Base-by-base conservation (phyloP, 176 grass and related monocot genomes). In the Ampelocalamus luodianensis region DNA sequence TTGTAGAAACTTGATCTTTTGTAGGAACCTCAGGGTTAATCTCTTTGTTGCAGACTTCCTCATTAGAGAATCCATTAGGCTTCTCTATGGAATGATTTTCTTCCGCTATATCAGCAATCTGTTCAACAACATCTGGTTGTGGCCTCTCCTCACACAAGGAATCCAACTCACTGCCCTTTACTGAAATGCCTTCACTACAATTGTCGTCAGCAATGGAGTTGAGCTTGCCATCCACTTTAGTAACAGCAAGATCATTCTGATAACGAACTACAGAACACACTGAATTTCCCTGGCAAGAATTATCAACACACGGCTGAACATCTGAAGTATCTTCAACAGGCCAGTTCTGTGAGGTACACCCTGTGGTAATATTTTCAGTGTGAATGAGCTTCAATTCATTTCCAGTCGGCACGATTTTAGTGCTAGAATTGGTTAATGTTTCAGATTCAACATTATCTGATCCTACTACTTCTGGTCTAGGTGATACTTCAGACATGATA, bases 161-260 rank as follows among this genome's bases (percentile, higher is more conserved):
- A 68, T 79, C 84, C 60, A 83, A 56, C 54, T 73, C 84, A 80
- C 16, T 55, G 63, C 17, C 48, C 45, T 82, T 77, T 9, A 63
- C 74, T 72, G 27, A 78, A 34, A 53, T 32, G n/a, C 10, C 65
- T 45, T 88, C 29, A 56, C 43, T 74, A 68, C 39, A 76, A 48
- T 59, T 53, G 16, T 78, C 43, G 77, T 77, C 71, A 63, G 24
- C 77, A 36, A 37, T n/a, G 56, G 32, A 70, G 43, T 65, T 78
- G 59, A 48, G 32, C 29, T 23, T 55, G 48, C 58, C 71, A 36
- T 69, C 22, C 3, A 51, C 58, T 65, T 87, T 80, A 65, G 62
- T 77, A 80, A 74, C 43, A 83, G 61, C 24, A 64, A 69, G 34
- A 69, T 80, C 74, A 83, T 83, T 69, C 18, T 79, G 58, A 65